Evolutionary conservation across 495 filamentous ascomycete genomes (phyloP).

Genomic region (Staphylotrichum tortipilum): DNA sequence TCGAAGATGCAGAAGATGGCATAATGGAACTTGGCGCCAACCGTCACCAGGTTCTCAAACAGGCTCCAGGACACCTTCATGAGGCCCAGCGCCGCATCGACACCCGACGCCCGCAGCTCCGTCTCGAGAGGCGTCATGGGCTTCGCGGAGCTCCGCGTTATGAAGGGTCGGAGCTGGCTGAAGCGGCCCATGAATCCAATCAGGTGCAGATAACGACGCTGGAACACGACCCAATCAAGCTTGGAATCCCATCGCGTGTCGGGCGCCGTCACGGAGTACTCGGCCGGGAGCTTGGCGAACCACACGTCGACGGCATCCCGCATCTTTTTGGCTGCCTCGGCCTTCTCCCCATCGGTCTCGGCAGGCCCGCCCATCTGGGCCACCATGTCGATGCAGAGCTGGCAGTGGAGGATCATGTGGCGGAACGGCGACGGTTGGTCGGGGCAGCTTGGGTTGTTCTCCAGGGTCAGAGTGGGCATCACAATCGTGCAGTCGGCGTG

Average conservation of each 20-base stretch:
- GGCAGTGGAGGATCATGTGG: slow-evolving; percentile 34
- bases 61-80: slow-evolving; percentile 34
- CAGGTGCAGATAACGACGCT: slow-evolving; percentile 42
- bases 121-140: slow-evolving; percentile 22
- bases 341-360: background rate
- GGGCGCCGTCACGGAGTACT: slow-evolving; percentile 31
- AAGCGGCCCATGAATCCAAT: slow-evolving; percentile 41
- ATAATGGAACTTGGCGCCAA: slow-evolving; percentile 42
- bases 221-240: slow-evolving; percentile 35
- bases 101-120: slow-evolving; percentile 26
- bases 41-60: slow-evolving; percentile 34
- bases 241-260: slow-evolving; percentile 40
- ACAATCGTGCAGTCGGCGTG: slow-evolving; percentile 27
- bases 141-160: slow-evolving; percentile 27
- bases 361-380: slow-evolving; percentile 9
- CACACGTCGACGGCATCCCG: slow-evolving; percentile 30
- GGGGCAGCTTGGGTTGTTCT: slow-evolving; percentile 26
- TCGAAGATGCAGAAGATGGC: slow-evolving; percentile 48
- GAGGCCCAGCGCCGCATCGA: slow-evolving; percentile 34
- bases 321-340: slow-evolving; percentile 15
- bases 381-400: slow-evolving; percentile 25
- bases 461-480: slow-evolving; percentile 32
- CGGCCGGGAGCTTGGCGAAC: slow-evolving; percentile 33
- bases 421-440: slow-evolving; percentile 33
- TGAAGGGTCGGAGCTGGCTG: slow-evolving; percentile 34